Conservation (phyloP, 1,284 basidiomycete species). For the Cryptococcus sp. region DNA sequence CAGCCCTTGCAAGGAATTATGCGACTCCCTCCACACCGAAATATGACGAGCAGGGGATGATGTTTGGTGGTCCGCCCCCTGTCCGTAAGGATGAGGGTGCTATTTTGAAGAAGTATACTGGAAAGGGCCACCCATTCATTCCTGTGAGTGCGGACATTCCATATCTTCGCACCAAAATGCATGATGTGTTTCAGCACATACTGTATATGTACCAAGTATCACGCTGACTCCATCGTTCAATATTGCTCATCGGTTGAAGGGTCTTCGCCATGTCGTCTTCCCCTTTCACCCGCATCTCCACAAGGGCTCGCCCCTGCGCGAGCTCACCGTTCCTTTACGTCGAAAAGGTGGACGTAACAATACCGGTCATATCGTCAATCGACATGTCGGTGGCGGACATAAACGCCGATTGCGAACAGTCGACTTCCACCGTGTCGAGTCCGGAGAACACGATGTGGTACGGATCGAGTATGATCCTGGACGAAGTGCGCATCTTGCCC, state of each 20-base stretch:
- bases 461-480: constrained; percentile 97
- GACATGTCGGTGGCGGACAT: constrained; percentile 89
- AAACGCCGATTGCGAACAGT: constrained; percentile 79
- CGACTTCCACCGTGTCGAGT: constrained; percentile 77
- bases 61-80: constrained; percentile 30
- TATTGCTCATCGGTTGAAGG: constrained; percentile 35
- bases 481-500: constrained; percentile 88
- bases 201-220: background rate
- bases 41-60: constrained; percentile 17
- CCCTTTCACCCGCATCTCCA: constrained; percentile 81
- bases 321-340: constrained; percentile 78
- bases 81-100: constrained; percentile 27
- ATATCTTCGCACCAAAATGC: background rate
- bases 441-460: constrained; percentile 83
- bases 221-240: constrained; percentile 5
- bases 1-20: constrained; percentile 17
- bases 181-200: background rate
- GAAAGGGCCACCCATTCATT: constrained; percentile 48
- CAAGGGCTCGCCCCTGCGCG: constrained; percentile 77
- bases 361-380: constrained; percentile 82
- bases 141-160: constrained; percentile 34
- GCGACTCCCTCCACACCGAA: constrained; percentile 18
- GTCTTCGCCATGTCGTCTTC: constrained; percentile 81
- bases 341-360: constrained; percentile 83
- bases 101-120: constrained; percentile 45